Evolutionary conservation across 148 eudicot species (phyloP), one percentile per base, ranked within the genome.

Genomic region (Cornus kousa): DNA sequence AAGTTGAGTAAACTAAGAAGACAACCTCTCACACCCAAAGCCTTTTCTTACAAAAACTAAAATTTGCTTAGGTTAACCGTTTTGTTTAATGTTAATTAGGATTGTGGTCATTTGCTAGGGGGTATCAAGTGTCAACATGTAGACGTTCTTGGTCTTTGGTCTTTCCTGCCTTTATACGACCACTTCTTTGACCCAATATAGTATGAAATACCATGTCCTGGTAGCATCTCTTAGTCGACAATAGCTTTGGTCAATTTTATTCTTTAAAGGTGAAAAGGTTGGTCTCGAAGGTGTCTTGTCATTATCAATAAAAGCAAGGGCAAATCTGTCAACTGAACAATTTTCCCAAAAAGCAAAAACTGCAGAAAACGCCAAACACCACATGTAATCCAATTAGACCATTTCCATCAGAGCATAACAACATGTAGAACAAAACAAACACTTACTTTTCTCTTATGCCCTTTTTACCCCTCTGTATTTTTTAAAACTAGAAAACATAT

Each of bases 371-470:
- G 32, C 80, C 78, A 81, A 68, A 71, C 0, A 57, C 67, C 65
- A 75, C 59, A 65, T 59, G 33, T 14, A 87, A 81, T 78, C 82
- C 89, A 82, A 83, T 62, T n/a, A n/a, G 7, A 43, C 48, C 8
- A 80, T 77, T 82, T 74, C 80, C 78, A 70, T 66, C 64, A 85
- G 85, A 35, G 37, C 37, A 69, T 72, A 37, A 69, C 48, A 80
- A 83, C 80, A 78, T 76, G 81, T 81, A 67, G 80, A 86, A 86
- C 43, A 80, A 83, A 89, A 86, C 87, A 87, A 83, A 69, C 82
- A 77, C 78, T 84, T 84, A 78, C 79, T 85, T 82, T 80, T 85
- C 78, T 79, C 55, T 88, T 80, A 81, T 86, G 83, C 84, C 85
- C 53, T 78, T 83, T 82, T 82, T 84, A 82, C 80, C 86, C 81